Base-by-base conservation (phyloP, 2,329 filamentous ascomycete species). In the Aureobasidium sp. region DNA sequence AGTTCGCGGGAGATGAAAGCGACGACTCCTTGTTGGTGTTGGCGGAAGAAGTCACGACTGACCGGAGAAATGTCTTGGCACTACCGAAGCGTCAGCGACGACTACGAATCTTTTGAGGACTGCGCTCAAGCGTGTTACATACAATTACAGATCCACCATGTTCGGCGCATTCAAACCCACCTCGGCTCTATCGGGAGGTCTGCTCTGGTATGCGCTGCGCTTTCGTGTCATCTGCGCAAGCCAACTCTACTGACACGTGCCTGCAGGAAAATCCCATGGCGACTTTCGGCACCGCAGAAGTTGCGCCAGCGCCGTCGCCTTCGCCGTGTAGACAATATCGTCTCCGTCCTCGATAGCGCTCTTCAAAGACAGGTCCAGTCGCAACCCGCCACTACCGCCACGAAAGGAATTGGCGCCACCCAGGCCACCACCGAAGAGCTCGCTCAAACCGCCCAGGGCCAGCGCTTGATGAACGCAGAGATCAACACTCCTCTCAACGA, bases 181-280 rank as follows among this genome's bases (percentile, higher is more conserved):
- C 48, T 88, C 86, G 67, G 80, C 89, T 63, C 81, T 96, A 27
- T 87, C 85, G 62, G 84, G 89, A 66, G 91, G 91, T 76, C 86
- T 96, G 61, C 81, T 96, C 69, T 96, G 91, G 88, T 91, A 82
- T 51, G 76, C 67, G 20, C 42, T 29, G 14, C 17, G 2, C 20
- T 8, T n/a, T 36, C 6, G 2, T 22, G 6, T 6, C 2, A 7
- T 20, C 25, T 29, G 36, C 47, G 8, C 27, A n/a, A 44, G 37
- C 48, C 22, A 41, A 15, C 41, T 17, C 29, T 11, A 27, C 48
- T 63, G 36, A 64, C 22, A 57, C n/a, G 22, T 48, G 25, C 44
- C 27, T 14, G 41, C 69, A 86, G 90, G 94, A 99, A 99, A 85
- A 91, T 89, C 70, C 94, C 94, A 69, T 99, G 92, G 92, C 88